Conservation (phyloP, 306 rosid genomes). For the Lathyrus aphaca region DNA sequence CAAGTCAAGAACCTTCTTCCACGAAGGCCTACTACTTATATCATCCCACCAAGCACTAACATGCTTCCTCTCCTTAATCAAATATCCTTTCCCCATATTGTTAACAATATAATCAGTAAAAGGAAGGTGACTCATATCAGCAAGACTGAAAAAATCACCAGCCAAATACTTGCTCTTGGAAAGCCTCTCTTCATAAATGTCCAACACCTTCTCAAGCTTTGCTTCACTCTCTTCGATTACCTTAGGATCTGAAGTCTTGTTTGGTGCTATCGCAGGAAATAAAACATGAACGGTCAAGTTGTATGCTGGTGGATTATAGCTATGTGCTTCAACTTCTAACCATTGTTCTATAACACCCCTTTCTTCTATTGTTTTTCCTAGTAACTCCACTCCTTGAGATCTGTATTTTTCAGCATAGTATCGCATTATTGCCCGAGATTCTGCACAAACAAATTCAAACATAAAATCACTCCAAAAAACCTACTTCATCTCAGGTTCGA, state of each 20-base stretch:
- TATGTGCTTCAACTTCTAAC: slow-evolving; percentile 57
- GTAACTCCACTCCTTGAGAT: slow-evolving; percentile 50
- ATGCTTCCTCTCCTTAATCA: slow-evolving; percentile 46
- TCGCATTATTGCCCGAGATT: slow-evolving; percentile 58
- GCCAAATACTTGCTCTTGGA: slow-evolving; percentile 59
- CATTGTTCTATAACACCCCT: slow-evolving; percentile 60
- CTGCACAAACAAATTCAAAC: slow-evolving; percentile 36
- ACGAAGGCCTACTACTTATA: slow-evolving; percentile 56
- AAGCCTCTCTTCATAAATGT: slow-evolving; percentile 61
- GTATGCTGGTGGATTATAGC: slow-evolving; percentile 35
- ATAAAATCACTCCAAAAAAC: not conserved
- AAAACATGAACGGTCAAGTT: slow-evolving; percentile 37
- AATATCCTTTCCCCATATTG: slow-evolving; percentile 35
- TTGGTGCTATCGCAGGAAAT: not conserved
- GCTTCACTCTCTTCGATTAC: slow-evolving; percentile 53
- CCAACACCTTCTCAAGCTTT: slow-evolving; percentile 50
- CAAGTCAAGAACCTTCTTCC: slow-evolving; percentile 47
- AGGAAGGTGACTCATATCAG: slow-evolving; percentile 60
- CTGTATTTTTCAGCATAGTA: slow-evolving; percentile 56
- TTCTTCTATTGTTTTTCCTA: slow-evolving; percentile 55
- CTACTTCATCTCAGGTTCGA: no score
- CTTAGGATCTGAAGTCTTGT: slow-evolving; percentile 41
- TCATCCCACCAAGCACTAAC: slow-evolving; percentile 61
- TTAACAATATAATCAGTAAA: slow-evolving; percentile 47
- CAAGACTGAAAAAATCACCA: slow-evolving; percentile 61